Base-by-base conservation (phyloP, 306 rosid genomes). In the Vigna reflexopilosa region DNA sequence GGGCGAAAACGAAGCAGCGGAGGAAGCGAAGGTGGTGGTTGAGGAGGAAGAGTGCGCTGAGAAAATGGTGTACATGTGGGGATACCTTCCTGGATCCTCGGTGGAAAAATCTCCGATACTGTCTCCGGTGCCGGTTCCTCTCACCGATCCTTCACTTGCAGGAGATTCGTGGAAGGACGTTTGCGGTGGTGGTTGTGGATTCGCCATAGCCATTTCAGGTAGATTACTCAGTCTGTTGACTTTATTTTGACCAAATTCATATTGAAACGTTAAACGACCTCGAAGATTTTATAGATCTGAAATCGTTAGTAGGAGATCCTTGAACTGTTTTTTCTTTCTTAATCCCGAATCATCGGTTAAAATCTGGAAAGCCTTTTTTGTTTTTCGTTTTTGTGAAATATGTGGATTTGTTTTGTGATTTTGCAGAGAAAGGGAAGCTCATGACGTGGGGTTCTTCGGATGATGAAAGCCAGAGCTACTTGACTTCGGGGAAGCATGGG, bases 151-250 rank as follows among this genome's bases (percentile, higher is more conserved):
- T 19, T 55, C 42, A 4, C 12, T 58, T 2, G 84, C 22, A 0
- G 90, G 76, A 50, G 87, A 91, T 79, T 86, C 91, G 1, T 91
- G 96, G 96, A 90, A 77, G 80, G 94, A 88, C 4, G 90, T 89
- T 9, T 90, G 94, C 44, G 93, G 90, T 16, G 98, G 97, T n/a
- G 98, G 98, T 51, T 91, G 97, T 73, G 98, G 98, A 78, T 94
- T 91, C 77, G 96, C 98, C 56, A 77, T 87, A 89, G 98, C 96
- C 75, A 83, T 90, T 45, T 94, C 97, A 77, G 98, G 98, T 94
- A 67, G 59, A 58, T 80, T 80, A 67, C 80, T 82, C 67, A 42
- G 42, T 76, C 84, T 71, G 34, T 80, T 66, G 34, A 80, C 81
- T 30, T 10, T 34, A 17, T 28, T 65, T 77, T 77, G 73, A 70